A percentile compares a stretch with the other conserved stretches of the same genome.
Evolutionary conservation across 139 green algal species (phyloP).

Genomic region (Chlamydomonas applanata): DNA sequence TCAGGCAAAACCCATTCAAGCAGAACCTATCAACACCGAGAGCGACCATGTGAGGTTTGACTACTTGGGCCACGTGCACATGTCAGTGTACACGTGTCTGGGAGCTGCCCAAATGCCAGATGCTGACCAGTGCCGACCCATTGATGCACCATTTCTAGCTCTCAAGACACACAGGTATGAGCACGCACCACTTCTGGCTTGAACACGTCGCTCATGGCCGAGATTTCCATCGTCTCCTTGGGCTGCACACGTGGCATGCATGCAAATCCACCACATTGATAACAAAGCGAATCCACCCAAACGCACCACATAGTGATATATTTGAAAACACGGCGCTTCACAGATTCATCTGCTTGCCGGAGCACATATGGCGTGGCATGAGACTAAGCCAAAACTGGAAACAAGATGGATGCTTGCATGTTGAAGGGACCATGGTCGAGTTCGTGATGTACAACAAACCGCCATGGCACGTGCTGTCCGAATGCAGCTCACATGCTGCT

Average conservation of each 20-base stretch:
- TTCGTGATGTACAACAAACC: background rate
- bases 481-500: background rate
- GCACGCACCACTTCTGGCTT: conserved; percentile 41
- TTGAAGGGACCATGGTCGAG: background rate
- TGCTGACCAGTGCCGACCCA: too few relatives aligned
- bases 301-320: background rate
- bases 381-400: too few relatives aligned
- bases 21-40: too few relatives aligned
- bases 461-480: background rate
- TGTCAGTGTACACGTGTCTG: too few relatives aligned
- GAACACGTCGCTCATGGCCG: conserved; percentile 47
- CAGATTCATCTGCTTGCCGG: too few relatives aligned
- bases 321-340: background rate
- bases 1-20: background rate
- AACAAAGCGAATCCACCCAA: background rate
- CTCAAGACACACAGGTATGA: background rate
- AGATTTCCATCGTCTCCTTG: conserved; percentile 48
- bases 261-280: too few relatives aligned
- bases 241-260: conserved; percentile 31
- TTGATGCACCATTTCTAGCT: background rate
- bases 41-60: too few relatives aligned
- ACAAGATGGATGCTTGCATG: too few relatives aligned
- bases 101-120: too few relatives aligned
- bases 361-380: too few relatives aligned
- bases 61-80: background rate